These are phyloP conservation scores for Aspergillus neotritici DNA, from an alignment of 2,329 filamentous ascomycete genomes.

Conservation along the genomic window DNA sequence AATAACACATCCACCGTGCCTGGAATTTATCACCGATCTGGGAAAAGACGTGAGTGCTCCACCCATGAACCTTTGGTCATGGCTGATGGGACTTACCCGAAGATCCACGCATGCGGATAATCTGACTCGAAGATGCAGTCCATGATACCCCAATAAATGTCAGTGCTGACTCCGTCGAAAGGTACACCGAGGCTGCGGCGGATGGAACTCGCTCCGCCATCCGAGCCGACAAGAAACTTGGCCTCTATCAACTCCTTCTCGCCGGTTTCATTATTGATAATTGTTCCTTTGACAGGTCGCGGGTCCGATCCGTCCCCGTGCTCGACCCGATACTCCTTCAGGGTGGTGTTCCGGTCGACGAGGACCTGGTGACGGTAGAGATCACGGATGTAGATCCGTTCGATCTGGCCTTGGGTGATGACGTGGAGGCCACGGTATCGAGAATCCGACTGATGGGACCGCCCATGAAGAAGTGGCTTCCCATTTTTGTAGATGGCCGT, in stretches of 20 bases:
- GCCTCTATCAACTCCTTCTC: background rate
- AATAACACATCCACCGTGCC: conserved; percentile 1
- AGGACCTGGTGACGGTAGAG: conserved; percentile 27
- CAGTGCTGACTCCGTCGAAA: conserved; percentile 4
- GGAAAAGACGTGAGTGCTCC: background rate
- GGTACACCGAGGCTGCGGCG: conserved; percentile 1
- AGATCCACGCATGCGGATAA: conserved; percentile 3
- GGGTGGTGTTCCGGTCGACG: conserved; percentile 11
- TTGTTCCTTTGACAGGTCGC: background rate
- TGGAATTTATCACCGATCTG: background rate
- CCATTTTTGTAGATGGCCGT: conserved; percentile 3
- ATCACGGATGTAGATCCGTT: conserved; percentile 35
- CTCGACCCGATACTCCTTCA: background rate
- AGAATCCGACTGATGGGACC: background rate
- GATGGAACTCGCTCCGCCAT: conserved; percentile 4
- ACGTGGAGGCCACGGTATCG: conserved; percentile 24
- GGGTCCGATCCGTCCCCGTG: background rate
- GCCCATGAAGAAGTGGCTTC: background rate
- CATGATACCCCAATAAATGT: conserved; percentile 7
- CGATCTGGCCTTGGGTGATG: conserved; percentile 35
- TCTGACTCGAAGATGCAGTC: conserved; percentile 5
- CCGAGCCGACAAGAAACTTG: conserved; percentile 4
- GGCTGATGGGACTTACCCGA: background rate
- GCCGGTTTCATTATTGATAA: background rate
- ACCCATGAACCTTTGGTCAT: background rate